A percentile compares a stretch with the other conserved stretches of the same genome.
Conservation (phyloP, 2,329 filamentous ascomycete genomes). For the Fusarium palustre region DNA sequence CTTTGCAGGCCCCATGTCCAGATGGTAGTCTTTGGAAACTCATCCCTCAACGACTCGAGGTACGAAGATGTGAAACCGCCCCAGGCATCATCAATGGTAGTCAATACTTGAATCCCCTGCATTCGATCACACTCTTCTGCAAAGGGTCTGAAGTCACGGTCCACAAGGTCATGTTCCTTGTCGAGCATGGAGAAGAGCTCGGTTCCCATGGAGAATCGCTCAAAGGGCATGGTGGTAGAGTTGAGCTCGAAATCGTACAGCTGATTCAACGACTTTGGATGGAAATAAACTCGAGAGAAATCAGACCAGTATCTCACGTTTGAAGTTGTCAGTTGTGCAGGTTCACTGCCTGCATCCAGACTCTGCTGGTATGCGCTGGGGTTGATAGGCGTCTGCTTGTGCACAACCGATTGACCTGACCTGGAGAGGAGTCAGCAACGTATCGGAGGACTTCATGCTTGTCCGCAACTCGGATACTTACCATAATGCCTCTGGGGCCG, state of each 20-base stretch:
- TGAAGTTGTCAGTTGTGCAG: conserved; percentile 73
- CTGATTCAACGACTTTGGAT: conserved; percentile 88
- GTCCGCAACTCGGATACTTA: conserved; percentile 33
- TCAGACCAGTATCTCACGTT: conserved; percentile 97
- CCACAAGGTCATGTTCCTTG: conserved; percentile 85
- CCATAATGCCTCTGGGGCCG: conserved; percentile 52
- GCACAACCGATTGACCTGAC: conserved; percentile 75
- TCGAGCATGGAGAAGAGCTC: conserved; percentile 80
- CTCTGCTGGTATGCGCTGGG: conserved; percentile 82
- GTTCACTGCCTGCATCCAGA: conserved; percentile 77
- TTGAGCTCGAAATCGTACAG: conserved; percentile 88
- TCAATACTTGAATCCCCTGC: conserved; percentile 85
- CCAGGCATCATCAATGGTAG: conserved; percentile 82
- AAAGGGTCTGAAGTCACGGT: conserved; percentile 90
- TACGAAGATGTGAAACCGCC: conserved; percentile 80
- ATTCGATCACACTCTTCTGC: conserved; percentile 93
- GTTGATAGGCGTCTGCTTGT: conserved; percentile 74
- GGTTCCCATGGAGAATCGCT: conserved; percentile 87
- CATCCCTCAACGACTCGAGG: conserved; percentile 83
- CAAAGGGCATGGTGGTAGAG: conserved; percentile 84
- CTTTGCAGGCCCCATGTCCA: conserved; percentile 90
- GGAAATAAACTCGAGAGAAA: conserved; percentile 91
- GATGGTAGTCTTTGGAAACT: conserved; percentile 87
- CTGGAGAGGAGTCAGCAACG: conserved; percentile 52
- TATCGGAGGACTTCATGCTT: no score